Percentiles rank a stretch among this genome's conserved stretches.
phyloP scores from a whole-genome alignment of 2,329 filamentous ascomycete genomes.

The Tolypocladium endophyticum region DNA sequence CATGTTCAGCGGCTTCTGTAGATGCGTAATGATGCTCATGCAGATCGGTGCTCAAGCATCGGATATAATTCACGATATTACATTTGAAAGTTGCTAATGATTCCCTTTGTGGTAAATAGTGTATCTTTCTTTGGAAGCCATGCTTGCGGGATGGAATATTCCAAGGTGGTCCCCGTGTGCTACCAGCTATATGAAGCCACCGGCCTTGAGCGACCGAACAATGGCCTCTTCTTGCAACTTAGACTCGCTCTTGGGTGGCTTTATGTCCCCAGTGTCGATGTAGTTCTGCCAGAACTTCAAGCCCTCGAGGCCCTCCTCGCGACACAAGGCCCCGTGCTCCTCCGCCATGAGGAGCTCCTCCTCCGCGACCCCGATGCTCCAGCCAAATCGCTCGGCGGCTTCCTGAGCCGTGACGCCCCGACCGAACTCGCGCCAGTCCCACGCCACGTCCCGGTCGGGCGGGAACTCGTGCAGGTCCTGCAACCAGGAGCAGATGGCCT shows the following conservation, averaged over 20 bases:
- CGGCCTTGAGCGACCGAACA: constrained; percentile 30
- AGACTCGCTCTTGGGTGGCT: constrained; percentile 15
- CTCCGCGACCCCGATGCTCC: constrained; percentile 92
- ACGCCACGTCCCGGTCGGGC: constrained; percentile 53
- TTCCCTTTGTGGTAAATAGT: neutral
- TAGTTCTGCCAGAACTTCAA: constrained; percentile 88
- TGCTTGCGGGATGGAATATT: neutral
- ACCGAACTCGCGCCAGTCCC: constrained; percentile 72
- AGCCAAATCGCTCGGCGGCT: constrained; percentile 79
- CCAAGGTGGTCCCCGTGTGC: neutral
- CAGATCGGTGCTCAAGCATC: neutral
- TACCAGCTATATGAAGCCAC: constrained; percentile 21
- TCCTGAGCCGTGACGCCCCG: constrained; percentile 84
- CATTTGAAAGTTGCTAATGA: neutral
- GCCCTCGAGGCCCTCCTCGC: constrained; percentile 86
- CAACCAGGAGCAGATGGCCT: constrained; percentile 66
- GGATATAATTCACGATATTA: neutral
- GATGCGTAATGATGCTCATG: neutral
- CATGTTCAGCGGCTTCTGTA: neutral
- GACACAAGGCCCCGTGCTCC: constrained; percentile 75
- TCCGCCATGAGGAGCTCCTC: constrained; percentile 98
- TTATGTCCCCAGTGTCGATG: constrained; percentile 35
- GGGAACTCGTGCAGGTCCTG: constrained; percentile 57
- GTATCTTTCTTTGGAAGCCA: neutral
- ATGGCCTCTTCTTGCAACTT: constrained; percentile 29